A percentile compares a stretch with the other conserved stretches of the same genome.
phyloP scores from a whole-genome alignment of 129 eudicot genomes.

The Chrysanthemum makinoi region DNA sequence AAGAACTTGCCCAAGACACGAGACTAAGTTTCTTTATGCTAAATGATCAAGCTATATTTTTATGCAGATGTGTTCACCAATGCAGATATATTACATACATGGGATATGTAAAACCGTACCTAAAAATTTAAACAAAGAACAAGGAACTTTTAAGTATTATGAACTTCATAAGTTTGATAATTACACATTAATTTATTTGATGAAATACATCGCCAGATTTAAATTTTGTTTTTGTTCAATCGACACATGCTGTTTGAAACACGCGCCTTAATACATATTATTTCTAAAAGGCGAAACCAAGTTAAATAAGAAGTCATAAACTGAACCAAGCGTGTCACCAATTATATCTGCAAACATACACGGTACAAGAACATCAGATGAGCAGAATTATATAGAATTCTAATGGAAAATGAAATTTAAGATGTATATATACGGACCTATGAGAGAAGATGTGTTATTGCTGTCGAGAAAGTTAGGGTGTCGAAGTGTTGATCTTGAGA shows the following conservation, averaged over 20 bases:
- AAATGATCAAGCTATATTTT: too few relatives aligned
- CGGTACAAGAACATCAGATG: background rate
- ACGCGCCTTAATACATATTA: conserved; percentile 22
- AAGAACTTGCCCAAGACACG: too few relatives aligned
- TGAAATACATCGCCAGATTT: conserved; percentile 20
- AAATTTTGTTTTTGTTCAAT: conserved; percentile 20
- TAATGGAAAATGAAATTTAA: background rate
- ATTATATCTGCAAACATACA: conserved; percentile 35
- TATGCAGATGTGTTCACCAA: too few relatives aligned
- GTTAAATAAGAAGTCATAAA: conserved; percentile 30
- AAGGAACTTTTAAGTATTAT: background rate
- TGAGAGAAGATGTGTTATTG: conserved; percentile 27
- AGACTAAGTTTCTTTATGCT: too few relatives aligned
- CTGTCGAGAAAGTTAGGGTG: conserved; percentile 30
- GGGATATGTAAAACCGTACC: background rate
- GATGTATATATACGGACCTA: conserved; percentile 34
- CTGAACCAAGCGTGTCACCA: conserved; percentile 48
- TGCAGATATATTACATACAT: too few relatives aligned
- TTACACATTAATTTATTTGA: background rate
- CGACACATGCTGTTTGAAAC: background rate
- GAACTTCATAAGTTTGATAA: background rate
- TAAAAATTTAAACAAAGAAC: background rate
- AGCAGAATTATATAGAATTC: background rate
- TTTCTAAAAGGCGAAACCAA: conserved; percentile 35
- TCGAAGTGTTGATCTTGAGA: conserved; percentile 35